Evolutionary conservation across 768 basidiomycete genomes (phyloP), one percentile per base, ranked within the genome.

Genomic region (Lepiota venenata): DNA sequence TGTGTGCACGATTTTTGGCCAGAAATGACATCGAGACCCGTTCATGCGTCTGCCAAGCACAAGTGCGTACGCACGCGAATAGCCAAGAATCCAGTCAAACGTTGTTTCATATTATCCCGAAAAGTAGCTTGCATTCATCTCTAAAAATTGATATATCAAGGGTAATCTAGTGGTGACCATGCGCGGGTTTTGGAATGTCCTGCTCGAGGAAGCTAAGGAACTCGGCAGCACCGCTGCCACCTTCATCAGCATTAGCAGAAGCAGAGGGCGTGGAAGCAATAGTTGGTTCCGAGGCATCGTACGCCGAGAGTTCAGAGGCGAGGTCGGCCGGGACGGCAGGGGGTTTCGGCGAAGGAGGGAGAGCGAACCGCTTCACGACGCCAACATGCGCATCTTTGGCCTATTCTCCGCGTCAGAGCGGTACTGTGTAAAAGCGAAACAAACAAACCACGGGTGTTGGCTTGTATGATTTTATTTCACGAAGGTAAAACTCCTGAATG

Each of bases 331-430:
- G 92, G 45, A 97, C 76, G 12, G 79, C 68, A 10, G 96, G 95
- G 2, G 84, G 70, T 55, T 83, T 77, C 48, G 96, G 97, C 21
- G 82, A 65, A 14, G 85, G 69, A 1, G 96, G 96, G 21, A 84
- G 69, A 29, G 83, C 68, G 80, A 88, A 96, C 48, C 81, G 66
- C 74, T 96, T 97, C 57, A 98, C 94, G 54, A 70, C 75, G 52
- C 91, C 91, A 62, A 93, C 84, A 69, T 93, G 91, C 50, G 93
- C 93, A 69, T 97, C 91, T 71, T 91, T 85, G 58, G 88, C 83
- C 95, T 98, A 55, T 16, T 29, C 22, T 36, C 20, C 25, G 47
- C 4, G n/a, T 48, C 47, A 46, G 21, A 35, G 16, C 38, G 42
- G 29, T 11, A 12, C 12, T 37, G 36, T 52, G 9, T 2, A 21